A percentile compares a stretch with the other conserved stretches of the same genome.
Conservation (phyloP, 2,329 filamentous ascomycete genomes). For the Monilinia polystroma region DNA sequence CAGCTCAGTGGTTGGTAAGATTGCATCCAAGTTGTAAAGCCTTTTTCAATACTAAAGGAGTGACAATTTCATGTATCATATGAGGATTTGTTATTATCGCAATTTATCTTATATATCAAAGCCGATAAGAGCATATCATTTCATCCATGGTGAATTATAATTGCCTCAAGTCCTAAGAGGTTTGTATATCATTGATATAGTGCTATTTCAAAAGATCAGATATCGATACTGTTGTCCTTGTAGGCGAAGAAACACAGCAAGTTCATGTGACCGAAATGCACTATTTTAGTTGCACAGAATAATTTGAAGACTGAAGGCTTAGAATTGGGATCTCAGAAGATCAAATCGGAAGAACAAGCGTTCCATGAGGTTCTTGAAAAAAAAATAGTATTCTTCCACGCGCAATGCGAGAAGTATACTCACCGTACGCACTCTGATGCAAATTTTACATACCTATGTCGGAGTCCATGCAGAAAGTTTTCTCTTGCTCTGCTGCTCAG, state of each 20-base stretch:
- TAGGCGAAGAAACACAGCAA: too few species aligned
- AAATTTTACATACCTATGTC: not conserved
- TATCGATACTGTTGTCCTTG: too few species aligned
- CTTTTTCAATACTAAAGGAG: too few species aligned
- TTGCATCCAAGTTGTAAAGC: not conserved
- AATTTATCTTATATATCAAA: too few species aligned
- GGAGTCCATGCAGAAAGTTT: not conserved
- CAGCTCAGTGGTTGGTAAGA: not conserved
- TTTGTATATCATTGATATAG: too few species aligned
- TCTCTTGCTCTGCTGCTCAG: not conserved
- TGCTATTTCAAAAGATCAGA: too few species aligned
- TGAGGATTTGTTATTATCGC: too few species aligned
- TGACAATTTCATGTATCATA: too few species aligned
- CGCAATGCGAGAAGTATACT: not conserved
- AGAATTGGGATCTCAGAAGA: not conserved
- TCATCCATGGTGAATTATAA: too few species aligned
- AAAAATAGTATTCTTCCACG: not conserved
- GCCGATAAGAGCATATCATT: too few species aligned
- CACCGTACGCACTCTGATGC: not conserved
- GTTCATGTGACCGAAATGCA: too few species aligned
- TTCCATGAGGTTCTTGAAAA: not conserved
- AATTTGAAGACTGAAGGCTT: not conserved
- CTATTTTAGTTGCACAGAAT: not conserved
- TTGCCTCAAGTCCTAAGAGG: too few species aligned
- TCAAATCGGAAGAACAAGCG: not conserved